Evolutionary conservation across 306 rosid species (phyloP), one percentile per base, ranked within the genome.

Genomic region (Pterocarpus macrocarpus): DNA sequence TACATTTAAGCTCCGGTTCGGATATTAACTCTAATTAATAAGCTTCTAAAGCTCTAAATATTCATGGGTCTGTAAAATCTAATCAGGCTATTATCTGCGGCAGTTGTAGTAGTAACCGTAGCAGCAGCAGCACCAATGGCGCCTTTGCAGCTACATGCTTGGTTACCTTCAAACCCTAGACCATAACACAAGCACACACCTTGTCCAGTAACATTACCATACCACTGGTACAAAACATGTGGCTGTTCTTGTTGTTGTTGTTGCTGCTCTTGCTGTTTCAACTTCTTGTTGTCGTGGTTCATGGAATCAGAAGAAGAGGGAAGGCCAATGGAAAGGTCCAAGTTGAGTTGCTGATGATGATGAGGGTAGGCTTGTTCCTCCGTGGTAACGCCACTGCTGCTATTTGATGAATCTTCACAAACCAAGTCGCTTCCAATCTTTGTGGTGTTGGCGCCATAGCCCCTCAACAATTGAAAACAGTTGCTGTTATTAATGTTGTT

Each of bases 291-390:
- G 3, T 78, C 36, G 11, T 50, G 7, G 50, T 44, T 55, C 6
- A n/a, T n/a, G 28, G 76, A 67, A 36, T 9, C 15, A 2, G 79
- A 36, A 73, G 74, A 57, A 64, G 80, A 73, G 8, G 92, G 92
- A 57, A 86, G 90, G 22, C 88, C 94, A 50, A 90, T 87, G 6
- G 93, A 85, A 76, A 89, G 90, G 35, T 90, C 94, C 80, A 92
- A 84, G 89, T 92, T 90, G 57, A 90, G 75, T 35, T 79, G 45
- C 30, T 65, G 52, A 35, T 70, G 74, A 30, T 32, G 8, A 4
- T 45, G 41, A 1, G 69, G 61, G 58, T 15, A 52, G 14, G 17
- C 2, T 14, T 14, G 28, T 77, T 89, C 89, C 2, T 87, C 89
- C 1, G 83, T 75, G 12, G 83, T 90, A 44, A 82, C 75, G 2